Percentiles rank a stretch among this genome's conserved stretches.
These are phyloP conservation scores for Chaetothyriales sp. DNA, from an alignment of 2,329 filamentous ascomycete species.

Conservation along the genomic window DNA sequence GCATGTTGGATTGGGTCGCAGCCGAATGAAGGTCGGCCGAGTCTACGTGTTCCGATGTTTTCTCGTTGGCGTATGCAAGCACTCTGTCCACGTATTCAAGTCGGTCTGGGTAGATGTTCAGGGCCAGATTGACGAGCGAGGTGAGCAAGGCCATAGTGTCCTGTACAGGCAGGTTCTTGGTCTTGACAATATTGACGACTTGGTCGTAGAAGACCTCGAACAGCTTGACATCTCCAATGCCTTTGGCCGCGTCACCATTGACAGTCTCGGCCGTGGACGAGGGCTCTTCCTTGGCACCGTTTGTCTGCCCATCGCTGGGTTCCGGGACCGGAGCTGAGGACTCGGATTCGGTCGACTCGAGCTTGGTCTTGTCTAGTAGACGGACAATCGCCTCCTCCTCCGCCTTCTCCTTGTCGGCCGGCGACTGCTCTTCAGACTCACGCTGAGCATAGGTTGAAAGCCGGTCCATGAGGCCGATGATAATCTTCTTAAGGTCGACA, in stretches of 20 bases:
- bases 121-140: constrained; percentile 80
- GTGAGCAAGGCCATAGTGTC: constrained; percentile 88
- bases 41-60: constrained; percentile 78
- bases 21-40: constrained; percentile 88
- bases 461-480: constrained; percentile 94
- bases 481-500: constrained; percentile 94
- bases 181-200: constrained; percentile 83
- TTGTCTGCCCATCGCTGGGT: constrained; percentile 12
- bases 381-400: constrained; percentile 72
- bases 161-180: constrained; percentile 78
- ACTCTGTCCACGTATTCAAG: constrained; percentile 87
- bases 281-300: constrained; percentile 17
- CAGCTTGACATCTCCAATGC: constrained; percentile 57
- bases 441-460: constrained; percentile 87
- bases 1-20: constrained; percentile 71
- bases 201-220: constrained; percentile 97
- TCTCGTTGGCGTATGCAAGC: constrained; percentile 70
- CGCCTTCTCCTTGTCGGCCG: constrained; percentile 57
- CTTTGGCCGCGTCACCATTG: constrained; percentile 22
- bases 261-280: constrained; percentile 17
- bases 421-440: constrained; percentile 55
- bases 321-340: constrained; percentile 19
- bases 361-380: constrained; percentile 60
- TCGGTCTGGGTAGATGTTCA: constrained; percentile 81
- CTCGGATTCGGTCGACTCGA: constrained; percentile 30